These are phyloP conservation scores for Annona cherimola DNA, from an alignment of 164 flowering plant genomes.

Conservation along the genomic window DNA sequence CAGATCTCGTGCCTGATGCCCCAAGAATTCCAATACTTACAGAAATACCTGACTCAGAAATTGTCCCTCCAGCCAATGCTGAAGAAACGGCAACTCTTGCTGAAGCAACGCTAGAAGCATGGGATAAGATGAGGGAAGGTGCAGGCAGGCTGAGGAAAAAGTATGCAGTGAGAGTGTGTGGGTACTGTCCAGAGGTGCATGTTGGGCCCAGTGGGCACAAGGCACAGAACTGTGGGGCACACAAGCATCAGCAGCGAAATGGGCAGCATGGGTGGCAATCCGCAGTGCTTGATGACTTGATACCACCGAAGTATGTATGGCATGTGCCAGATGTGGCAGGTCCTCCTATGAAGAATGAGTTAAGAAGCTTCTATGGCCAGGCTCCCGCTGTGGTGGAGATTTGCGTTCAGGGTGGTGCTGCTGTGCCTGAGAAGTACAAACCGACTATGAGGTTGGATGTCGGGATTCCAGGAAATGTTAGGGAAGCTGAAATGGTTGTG, in stretches of 20 bases:
- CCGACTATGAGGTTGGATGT: slow-evolving; percentile 92
- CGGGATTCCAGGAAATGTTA: slow-evolving; percentile 62
- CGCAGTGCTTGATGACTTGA: slow-evolving; percentile 77
- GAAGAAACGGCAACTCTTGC: slow-evolving; percentile 57
- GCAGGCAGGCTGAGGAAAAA: slow-evolving; percentile 72
- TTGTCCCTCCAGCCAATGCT: slow-evolving; percentile 40
- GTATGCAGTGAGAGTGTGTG: slow-evolving; percentile 84
- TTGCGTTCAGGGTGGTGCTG: slow-evolving; percentile 94
- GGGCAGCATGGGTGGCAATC: slow-evolving; percentile 99
- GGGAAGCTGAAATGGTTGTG: slow-evolving; percentile 92
- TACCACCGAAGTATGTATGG: slow-evolving; percentile 93
- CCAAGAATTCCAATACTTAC: slow-evolving; percentile 32
- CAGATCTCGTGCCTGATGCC: slow-evolving; percentile 37
- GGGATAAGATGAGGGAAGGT: slow-evolving; percentile 82
- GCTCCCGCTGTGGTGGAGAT: slow-evolving; percentile 95
- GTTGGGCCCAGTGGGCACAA: slow-evolving; percentile 87
- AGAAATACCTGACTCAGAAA: slow-evolving; percentile 54
- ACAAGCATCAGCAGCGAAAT: slow-evolving; percentile 92
- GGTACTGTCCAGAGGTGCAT: slow-evolving; percentile 94
- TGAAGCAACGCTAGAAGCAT: slow-evolving; percentile 70
- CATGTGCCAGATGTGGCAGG: slow-evolving; percentile 77
- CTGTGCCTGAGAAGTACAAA: slow-evolving; percentile 66
- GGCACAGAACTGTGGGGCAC: slow-evolving; percentile 93
- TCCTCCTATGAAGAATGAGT: slow-evolving; percentile 60
- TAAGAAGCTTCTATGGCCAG: slow-evolving; percentile 79